A percentile compares a stretch with the other conserved stretches of the same genome.
Conservation (phyloP, 2,329 filamentous ascomycete genomes). For the Phaeosphaeria sp. region DNA sequence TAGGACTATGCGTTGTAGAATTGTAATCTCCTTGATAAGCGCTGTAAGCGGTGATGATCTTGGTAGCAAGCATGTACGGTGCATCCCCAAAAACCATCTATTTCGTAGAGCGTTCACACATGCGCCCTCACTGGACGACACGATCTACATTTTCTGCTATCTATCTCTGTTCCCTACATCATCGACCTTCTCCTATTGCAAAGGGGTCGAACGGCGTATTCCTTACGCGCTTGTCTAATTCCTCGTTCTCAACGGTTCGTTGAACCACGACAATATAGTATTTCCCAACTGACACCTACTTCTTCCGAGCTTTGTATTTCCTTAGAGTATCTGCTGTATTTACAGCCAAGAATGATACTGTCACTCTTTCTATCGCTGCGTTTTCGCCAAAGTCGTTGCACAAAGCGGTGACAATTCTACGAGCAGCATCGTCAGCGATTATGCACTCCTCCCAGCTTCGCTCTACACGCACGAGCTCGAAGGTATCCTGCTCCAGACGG, state of each 20-base stretch:
- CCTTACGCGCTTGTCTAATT: background rate
- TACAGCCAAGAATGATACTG: background rate
- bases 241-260: background rate
- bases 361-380: background rate
- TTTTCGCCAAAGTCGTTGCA: background rate
- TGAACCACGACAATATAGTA: background rate
- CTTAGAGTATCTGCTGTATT: background rate
- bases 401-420: background rate
- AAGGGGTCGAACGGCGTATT: background rate
- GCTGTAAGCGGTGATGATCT: too few relatives aligned
- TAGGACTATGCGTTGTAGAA: too few relatives aligned
- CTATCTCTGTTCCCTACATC: too few relatives aligned
- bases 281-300: background rate
- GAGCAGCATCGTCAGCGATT: background rate
- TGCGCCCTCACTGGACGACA: too few relatives aligned
- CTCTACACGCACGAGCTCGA: background rate
- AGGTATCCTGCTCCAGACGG: background rate
- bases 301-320: background rate
- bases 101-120: too few relatives aligned
- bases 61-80: too few relatives aligned
- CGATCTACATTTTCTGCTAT: too few relatives aligned
- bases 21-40: too few relatives aligned
- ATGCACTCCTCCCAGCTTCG: background rate
- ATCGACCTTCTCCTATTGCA: too few relatives aligned
- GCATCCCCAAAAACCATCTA: too few relatives aligned